A percentile compares a stretch with the other conserved stretches of the same genome.
These are phyloP conservation scores for Neofusicoccum cordaticola DNA, from an alignment of 2,329 filamentous ascomycete genomes.

Conservation along the genomic window DNA sequence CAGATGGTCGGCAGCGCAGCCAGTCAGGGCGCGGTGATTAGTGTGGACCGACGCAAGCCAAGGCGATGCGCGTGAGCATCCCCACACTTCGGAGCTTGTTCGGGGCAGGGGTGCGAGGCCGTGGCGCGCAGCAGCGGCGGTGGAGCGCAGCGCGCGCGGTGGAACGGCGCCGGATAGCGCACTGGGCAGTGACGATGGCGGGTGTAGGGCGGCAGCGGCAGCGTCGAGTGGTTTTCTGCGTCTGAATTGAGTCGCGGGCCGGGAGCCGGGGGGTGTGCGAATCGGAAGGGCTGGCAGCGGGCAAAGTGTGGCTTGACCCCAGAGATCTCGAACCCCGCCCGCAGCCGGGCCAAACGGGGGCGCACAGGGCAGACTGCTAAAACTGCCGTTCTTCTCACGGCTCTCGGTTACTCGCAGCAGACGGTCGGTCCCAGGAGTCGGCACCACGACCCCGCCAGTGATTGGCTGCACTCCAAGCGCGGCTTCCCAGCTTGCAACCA, in stretches of 20 bases:
- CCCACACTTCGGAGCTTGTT: constrained; percentile 6
- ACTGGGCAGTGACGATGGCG: not conserved
- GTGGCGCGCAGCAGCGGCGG: not conserved
- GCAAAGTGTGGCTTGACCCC: not conserved
- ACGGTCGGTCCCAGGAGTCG: constrained; percentile 1
- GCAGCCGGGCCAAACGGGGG: too few relatives aligned
- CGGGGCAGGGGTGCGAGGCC: not conserved
- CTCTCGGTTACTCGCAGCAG: constrained; percentile 8
- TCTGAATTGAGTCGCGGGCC: not conserved
- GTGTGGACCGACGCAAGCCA: not conserved
- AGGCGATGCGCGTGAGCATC: not conserved
- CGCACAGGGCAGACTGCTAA: not conserved
- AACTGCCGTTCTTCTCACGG: constrained; percentile 9
- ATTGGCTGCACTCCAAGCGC: not conserved
- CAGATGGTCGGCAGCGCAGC: not conserved
- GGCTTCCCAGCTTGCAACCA: not conserved
- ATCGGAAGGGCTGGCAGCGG: too few relatives aligned
- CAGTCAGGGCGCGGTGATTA: not conserved
- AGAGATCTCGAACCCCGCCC: not conserved
- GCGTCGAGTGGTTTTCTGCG: not conserved
- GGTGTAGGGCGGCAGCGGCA: not conserved
- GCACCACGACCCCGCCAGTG: not conserved
- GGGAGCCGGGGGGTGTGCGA: too few relatives aligned
- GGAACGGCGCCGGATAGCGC: not conserved
- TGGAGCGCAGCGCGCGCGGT: too few relatives aligned